Conservation (phyloP, 768 basidiomycete species). For the Termitomyces eurrhizus region DNA sequence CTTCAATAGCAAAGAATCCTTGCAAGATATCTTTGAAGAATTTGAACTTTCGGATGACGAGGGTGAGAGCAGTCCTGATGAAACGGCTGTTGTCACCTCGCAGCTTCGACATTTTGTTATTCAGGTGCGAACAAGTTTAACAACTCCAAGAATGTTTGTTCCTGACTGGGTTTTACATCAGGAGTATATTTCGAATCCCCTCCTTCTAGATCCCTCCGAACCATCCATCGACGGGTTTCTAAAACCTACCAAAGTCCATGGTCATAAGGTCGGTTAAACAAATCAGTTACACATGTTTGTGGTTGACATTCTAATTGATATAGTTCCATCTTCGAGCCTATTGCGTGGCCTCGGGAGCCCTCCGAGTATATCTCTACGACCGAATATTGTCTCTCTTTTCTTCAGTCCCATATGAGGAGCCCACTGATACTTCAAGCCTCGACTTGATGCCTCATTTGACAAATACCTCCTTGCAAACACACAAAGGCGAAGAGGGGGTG, state of each 20-base stretch:
- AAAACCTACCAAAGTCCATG: conserved; percentile 28
- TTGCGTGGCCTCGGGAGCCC: conserved; percentile 70
- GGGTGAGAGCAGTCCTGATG: conserved; percentile 33
- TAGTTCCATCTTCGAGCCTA: conserved; percentile 96
- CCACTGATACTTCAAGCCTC: conserved; percentile 31
- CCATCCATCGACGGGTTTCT: conserved; percentile 24
- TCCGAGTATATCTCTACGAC: conserved; percentile 77
- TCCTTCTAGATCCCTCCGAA: conserved; percentile 72
- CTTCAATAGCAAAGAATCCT: conserved; percentile 71
- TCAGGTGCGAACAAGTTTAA: conserved; percentile 54
- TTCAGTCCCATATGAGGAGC: conserved; percentile 58
- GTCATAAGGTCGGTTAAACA: conserved; percentile 54
- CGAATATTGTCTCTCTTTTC: conserved; percentile 90
- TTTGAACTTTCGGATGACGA: conserved; percentile 66
- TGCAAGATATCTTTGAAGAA: conserved; percentile 72
- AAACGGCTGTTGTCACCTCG: conserved; percentile 68
- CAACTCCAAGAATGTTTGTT: neutral
- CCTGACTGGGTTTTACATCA: conserved; percentile 25
- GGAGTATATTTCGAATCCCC: conserved; percentile 82
- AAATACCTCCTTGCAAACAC: conserved; percentile 83
- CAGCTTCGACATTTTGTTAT: conserved; percentile 95
- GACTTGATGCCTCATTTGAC: conserved; percentile 81
- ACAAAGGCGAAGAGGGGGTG: conserved; percentile 66
- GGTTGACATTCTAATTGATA: conserved; percentile 1
- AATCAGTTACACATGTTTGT: neutral